phyloP scores from a whole-genome alignment of 2,329 filamentous ascomycete species.

The Colletotrichum lentis region DNA sequence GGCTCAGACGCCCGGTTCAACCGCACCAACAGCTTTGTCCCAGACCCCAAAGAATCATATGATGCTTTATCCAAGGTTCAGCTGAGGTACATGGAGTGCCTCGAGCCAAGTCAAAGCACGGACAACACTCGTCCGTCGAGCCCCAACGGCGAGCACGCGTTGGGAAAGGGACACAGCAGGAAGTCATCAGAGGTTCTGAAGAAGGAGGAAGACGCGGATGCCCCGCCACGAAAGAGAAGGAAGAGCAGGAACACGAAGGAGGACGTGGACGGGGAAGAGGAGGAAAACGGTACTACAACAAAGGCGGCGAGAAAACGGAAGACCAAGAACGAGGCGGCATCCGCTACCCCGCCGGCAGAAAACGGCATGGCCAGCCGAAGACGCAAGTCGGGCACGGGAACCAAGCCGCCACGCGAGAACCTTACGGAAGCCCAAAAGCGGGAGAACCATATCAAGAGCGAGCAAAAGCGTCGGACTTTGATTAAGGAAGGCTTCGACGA shows the following conservation, averaged over 20 bases:
- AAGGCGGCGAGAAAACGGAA: constrained; percentile 57
- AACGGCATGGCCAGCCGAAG: constrained; percentile 54
- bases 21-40: constrained; percentile 64
- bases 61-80: constrained; percentile 65
- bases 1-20: constrained; percentile 74
- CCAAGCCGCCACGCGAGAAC: constrained; percentile 70
- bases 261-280: constrained; percentile 51
- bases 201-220: constrained; percentile 51
- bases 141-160: constrained; percentile 50
- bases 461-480: constrained; percentile 83
- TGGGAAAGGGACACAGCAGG: constrained; percentile 40
- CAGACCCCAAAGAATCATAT: constrained; percentile 64
- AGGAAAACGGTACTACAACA: constrained; percentile 47
- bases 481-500: constrained; percentile 87
- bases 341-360: constrained; percentile 48
- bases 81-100: constrained; percentile 64
- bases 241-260: constrained; percentile 62
- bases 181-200: constrained; percentile 42
- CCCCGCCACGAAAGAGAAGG: constrained; percentile 60
- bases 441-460: constrained; percentile 85
- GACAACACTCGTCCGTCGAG: constrained; percentile 68
- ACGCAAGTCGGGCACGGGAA: constrained; percentile 57
- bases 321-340: constrained; percentile 52
- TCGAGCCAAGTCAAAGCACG: constrained; percentile 66
- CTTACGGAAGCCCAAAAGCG: constrained; percentile 83